phyloP scores from a whole-genome alignment of 2,329 filamentous ascomycete genomes.

The Scolecobasidium constrictum region DNA sequence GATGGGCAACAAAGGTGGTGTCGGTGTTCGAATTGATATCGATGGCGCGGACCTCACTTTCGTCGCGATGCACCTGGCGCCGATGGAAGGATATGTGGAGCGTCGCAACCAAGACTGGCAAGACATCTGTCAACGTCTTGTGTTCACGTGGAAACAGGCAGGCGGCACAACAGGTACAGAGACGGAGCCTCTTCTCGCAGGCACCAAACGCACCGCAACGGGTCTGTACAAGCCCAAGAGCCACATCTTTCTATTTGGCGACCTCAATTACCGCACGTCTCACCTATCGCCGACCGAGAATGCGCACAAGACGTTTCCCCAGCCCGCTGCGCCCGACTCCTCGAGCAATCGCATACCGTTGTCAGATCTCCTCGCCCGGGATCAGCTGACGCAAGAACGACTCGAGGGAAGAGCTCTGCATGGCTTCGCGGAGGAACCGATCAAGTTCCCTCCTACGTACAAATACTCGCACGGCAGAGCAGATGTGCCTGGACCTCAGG shows the following conservation, averaged over 20 bases:
- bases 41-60: slow-evolving; percentile 54
- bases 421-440: slow-evolving; percentile 60
- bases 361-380: slow-evolving; percentile 54
- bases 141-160: slow-evolving; percentile 45
- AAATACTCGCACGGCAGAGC: slow-evolving; percentile 71
- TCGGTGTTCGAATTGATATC: slow-evolving; percentile 64
- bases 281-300: slow-evolving; percentile 49
- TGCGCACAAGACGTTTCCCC: slow-evolving; percentile 51
- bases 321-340: slow-evolving; percentile 14
- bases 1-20: slow-evolving; percentile 93
- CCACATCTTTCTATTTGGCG: slow-evolving; percentile 78
- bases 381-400: slow-evolving; percentile 71
- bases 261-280: slow-evolving; percentile 89
- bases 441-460: slow-evolving; percentile 85
- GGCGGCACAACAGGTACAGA: slow-evolving; percentile 15
- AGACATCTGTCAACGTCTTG: slow-evolving; percentile 65
- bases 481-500: slow-evolving; percentile 66
- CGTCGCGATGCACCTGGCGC: slow-evolving; percentile 76
- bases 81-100: slow-evolving; percentile 69
- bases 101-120: slow-evolving; percentile 82
- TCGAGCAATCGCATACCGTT: slow-evolving; percentile 1
- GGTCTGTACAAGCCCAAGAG: slow-evolving; percentile 65
- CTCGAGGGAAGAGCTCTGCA: slow-evolving; percentile 62
- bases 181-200: slow-evolving; percentile 21
- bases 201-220: slow-evolving; percentile 22